Base-by-base conservation (phyloP, 257 asterid genomes). In the Scutellaria baicalensis region DNA sequence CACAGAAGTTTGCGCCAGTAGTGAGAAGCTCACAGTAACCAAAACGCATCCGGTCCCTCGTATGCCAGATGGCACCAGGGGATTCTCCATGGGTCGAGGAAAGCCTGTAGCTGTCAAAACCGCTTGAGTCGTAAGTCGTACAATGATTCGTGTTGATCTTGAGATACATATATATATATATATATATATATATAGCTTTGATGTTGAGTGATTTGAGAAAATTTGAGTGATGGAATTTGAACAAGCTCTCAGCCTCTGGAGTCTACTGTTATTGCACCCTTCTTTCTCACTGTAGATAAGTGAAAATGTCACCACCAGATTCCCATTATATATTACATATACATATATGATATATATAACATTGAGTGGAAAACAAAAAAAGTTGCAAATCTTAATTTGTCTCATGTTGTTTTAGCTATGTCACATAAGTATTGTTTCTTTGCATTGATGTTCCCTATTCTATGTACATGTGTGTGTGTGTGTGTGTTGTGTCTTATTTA, bases 31-130 rank as follows among this genome's bases (percentile, higher is more conserved):
- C 20, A 40, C 39, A 12, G 55, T 38, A 44, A 67, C 69, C 40
- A 81, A 79, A 81, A 78, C 82, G 48, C 42, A 88, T 71, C 78
- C 85, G 1, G 91, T 82, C 67, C 97, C 97, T 18, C 91, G 93
- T 42, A 88, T 90, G 97, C 95, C 97, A 9, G 97, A 90, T 71
- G 95, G 97, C 39, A 88, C 95, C 9, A 78, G 68, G 77, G 97
- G 97, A 38, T 90, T 90, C 77, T 82, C 95, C 6, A 73, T 84
- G 91, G 97, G 97, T 52, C 84, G 97, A 60, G 97, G 97, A 63
- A 90, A 90, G 79, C 80, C 90, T 12, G 33, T 83, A 12, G 85
- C 87, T 64, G 59, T 81, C 9, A 79, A 62, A 64, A 78, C 50
- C 27, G 87, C 79, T 65, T 81, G 80, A 75, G 10, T 27, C 33